Percentiles rank a stretch among this genome's conserved stretches.
Conservation (phyloP, 768 basidiomycete species). For the Tylopilus cervinicoccineus region DNA sequence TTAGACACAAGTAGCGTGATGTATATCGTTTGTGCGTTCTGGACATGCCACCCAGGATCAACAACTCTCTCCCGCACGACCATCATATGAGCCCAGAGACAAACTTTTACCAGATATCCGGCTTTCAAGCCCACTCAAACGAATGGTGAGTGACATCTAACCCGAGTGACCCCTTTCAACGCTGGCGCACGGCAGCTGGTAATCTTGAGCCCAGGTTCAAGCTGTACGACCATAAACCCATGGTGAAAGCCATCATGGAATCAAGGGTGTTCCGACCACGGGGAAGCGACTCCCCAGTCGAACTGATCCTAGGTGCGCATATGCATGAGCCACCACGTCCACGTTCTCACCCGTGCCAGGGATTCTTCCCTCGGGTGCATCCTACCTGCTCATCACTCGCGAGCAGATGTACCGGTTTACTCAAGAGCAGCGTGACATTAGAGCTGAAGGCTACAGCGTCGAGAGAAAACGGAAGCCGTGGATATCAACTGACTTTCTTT, state of each 20-base stretch:
- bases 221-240: slow-evolving; percentile 33
- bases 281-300: slow-evolving; percentile 29
- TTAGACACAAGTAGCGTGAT: no score
- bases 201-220: slow-evolving; percentile 21
- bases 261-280: slow-evolving; percentile 31
- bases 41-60: no score
- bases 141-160: slow-evolving; percentile 13
- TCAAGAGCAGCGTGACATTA: no score
- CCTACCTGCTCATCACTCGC: slow-evolving; percentile 41
- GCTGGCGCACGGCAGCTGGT: neutral
- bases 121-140: slow-evolving; percentile 28
- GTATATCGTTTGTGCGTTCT: no score
- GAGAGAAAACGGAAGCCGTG: neutral
- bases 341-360: slow-evolving; percentile 28
- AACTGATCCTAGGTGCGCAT: slow-evolving; percentile 41
- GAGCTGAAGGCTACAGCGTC: no score
- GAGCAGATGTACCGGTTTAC: slow-evolving; percentile 29
- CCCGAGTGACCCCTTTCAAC: neutral
- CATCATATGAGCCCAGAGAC: slow-evolving; percentile 15
- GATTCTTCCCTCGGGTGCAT: slow-evolving; percentile 40
- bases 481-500: slow-evolving; percentile 33
- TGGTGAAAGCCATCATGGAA: slow-evolving; percentile 26
- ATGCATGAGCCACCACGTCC: fast-evolving
- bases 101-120: slow-evolving; percentile 28
- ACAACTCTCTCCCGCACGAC: neutral